phyloP scores from a whole-genome alignment of 148 eudicot genomes.

The Rhododendron molle region DNA sequence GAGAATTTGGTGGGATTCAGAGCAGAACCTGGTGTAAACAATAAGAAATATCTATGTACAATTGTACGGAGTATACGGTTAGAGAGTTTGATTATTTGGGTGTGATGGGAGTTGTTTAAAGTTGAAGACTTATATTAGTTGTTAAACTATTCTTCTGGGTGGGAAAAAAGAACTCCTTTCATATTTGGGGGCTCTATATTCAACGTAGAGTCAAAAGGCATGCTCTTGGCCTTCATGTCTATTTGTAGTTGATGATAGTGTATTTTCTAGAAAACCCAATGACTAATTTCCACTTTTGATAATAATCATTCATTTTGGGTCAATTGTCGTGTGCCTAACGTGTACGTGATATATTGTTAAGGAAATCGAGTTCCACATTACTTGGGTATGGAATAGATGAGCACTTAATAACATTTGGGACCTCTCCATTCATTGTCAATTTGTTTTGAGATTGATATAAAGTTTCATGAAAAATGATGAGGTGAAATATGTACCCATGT shows the following conservation, averaged over 20 bases:
- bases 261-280: background rate
- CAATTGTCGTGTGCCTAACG: background rate
- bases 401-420: too few relatives aligned
- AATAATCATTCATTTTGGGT: background rate
- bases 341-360: background rate
- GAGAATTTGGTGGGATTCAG: conserved; percentile 16
- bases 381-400: too few relatives aligned
- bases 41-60: background rate
- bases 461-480: too few relatives aligned
- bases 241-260: background rate
- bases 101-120: conserved; percentile 7
- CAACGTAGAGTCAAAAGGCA: background rate
- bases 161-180: conserved; percentile 3
- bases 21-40: background rate
- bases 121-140: background rate
- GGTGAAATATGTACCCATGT: too few relatives aligned
- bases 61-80: background rate
- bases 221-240: background rate
- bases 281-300: background rate
- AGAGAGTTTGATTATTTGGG: background rate
- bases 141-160: background rate
- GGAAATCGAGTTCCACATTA: too few relatives aligned
- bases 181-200: background rate
- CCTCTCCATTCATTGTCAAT: too few relatives aligned
- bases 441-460: too few relatives aligned